A percentile compares a stretch with the other conserved stretches of the same genome.
Conservation (phyloP, 495 filamentous ascomycete species). For the Parathielavia hyrcaniae region DNA sequence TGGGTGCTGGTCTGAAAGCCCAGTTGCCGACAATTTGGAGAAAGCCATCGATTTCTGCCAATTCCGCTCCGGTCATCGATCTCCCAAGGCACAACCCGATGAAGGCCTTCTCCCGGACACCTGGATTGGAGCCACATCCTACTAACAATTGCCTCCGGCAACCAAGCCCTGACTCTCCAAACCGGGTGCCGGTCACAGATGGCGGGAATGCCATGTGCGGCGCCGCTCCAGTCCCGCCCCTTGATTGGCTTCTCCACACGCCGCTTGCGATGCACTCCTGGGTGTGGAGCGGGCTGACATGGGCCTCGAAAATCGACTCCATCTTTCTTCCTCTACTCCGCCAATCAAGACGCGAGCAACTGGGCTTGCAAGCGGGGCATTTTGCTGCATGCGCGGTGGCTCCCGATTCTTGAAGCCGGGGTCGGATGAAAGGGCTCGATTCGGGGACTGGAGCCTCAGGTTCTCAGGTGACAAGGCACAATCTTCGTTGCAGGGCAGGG, state of each 20-base stretch:
- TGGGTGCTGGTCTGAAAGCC: neutral
- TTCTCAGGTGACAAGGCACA: slow-evolving; percentile 10
- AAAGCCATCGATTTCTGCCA: slow-evolving; percentile 7
- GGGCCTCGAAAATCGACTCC: neutral
- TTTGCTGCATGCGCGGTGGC: slow-evolving; percentile 4
- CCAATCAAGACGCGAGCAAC: neutral
- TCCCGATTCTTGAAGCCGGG: slow-evolving; percentile 19
- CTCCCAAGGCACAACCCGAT: neutral
- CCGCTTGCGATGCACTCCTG: neutral
- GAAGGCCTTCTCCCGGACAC: too few species aligned
- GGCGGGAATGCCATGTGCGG: slow-evolving; percentile 5
- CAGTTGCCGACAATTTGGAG: neutral
- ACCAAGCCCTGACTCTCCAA: slow-evolving; percentile 1
- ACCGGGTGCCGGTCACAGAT: slow-evolving; percentile 6
- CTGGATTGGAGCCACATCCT: neutral
- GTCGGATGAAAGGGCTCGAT: slow-evolving; percentile 26
- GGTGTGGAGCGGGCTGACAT: neutral
- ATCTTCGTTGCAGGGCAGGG: neutral
- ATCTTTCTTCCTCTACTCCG: neutral
- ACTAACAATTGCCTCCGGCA: slow-evolving; percentile 6
- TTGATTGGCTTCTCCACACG: slow-evolving; percentile 13
- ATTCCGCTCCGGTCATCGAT: neutral
- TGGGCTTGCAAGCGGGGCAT: neutral
- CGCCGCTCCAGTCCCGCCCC: slow-evolving; percentile 2
- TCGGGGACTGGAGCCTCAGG: slow-evolving; percentile 11